Evolutionary conservation across 2,329 filamentous ascomycete genomes (phyloP), one percentile per base, ranked within the genome.

Genomic region (Dichotomopilus funicola): DNA sequence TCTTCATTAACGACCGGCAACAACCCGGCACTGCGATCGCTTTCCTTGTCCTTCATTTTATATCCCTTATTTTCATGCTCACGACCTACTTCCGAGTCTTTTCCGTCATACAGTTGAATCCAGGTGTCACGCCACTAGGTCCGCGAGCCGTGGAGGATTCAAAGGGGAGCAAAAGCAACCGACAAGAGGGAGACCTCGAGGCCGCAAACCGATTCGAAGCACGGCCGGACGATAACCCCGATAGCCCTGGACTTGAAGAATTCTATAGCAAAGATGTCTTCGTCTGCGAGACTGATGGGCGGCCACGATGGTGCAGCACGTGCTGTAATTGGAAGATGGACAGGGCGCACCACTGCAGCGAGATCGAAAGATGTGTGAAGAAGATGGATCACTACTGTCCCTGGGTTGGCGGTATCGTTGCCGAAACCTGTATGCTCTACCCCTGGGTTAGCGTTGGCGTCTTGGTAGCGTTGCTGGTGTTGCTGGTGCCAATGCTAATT

Each of bases 351-450:
- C 92, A 97, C 70, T 95, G 88, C 66, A 85, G 85, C 51, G 89
- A 95, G 67, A 75, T 94, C 10, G 83, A 83, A 49, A 80, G 90
- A 44, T 97, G 92, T 66, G 87, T 95, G 27, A 75, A 80, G 42
- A 94, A 94, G 65, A 94, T 96, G 87, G 92, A 97, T 61, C 92
- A 97, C 67, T 94, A 91, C 65, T 99, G 94, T 66, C 94, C 92
- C 0, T 97, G 87, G 88, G 91, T 95, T n/a, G 92, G 92, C 4
- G 94, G 92, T 27, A 88, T 96, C 61, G 85, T 99, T 8, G 87
- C 85, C 0, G 91, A 96, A 68, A 91, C 83, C 1, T 83, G 80
- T 83, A 65, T 68, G 80, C 10, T 8, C 10, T 36, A 6, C 10
- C n/a, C 19, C 4, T n/a, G 49, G 8, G 35, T 19, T 8, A 43